Percentiles rank a stretch among this genome's conserved stretches.
phyloP scores from a whole-genome alignment of 345 rosid genomes.

The Boechera retrofracta region DNA sequence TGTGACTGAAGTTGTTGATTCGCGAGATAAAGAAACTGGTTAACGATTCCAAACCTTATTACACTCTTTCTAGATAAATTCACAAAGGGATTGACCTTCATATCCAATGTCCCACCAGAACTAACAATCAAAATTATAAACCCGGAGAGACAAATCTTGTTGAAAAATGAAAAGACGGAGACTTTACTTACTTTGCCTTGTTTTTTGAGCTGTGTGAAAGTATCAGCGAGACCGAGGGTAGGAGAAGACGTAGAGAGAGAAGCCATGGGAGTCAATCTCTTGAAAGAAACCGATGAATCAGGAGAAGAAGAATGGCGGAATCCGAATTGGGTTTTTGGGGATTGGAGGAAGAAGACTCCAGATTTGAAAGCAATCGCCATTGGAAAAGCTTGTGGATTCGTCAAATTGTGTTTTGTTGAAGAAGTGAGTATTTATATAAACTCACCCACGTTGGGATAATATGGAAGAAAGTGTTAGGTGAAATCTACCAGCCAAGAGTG shows the following conservation, averaged over 20 bases:
- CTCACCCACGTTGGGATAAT: conserved; percentile 35
- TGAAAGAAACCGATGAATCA: conserved; percentile 48
- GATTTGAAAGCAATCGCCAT: conserved; percentile 48
- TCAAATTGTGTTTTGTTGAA: conserved; percentile 15
- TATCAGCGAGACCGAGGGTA: conserved; percentile 65
- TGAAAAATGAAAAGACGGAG: background rate
- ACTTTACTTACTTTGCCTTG: conserved; percentile 67
- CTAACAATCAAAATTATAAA: background rate
- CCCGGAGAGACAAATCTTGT: background rate
- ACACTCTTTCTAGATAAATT: background rate
- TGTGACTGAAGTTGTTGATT: too few relatives aligned
- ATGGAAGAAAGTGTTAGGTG: conserved; percentile 39
- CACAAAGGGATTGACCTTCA: background rate
- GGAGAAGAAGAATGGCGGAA: conserved; percentile 36
- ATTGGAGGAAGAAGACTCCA: conserved; percentile 37
- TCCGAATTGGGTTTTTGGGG: conserved; percentile 45
- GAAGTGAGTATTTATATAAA: conserved; percentile 4
- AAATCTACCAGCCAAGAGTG: conserved; percentile 40
- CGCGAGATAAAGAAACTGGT: background rate
- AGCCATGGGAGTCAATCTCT: conserved; percentile 60
- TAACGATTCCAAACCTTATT: background rate
- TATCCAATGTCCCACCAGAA: conserved; percentile 17
- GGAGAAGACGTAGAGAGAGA: conserved; percentile 50
- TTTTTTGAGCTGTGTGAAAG: conserved; percentile 64
- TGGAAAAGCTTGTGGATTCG: background rate